Base-by-base conservation (phyloP, 768 basidiomycete species). In the Agaricus subrufescens region DNA sequence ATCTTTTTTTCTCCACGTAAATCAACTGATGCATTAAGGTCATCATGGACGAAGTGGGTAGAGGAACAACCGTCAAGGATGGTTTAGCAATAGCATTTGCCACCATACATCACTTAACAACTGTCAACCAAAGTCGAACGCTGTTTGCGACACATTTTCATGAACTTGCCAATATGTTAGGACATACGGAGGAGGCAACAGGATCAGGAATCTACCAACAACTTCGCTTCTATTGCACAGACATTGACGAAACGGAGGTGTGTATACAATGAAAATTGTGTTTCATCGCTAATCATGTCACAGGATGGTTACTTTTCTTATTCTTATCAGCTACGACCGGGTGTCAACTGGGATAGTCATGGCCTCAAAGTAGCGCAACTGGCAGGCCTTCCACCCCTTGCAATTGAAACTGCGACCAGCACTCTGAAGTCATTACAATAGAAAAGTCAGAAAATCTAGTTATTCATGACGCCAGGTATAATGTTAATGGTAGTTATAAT, bases 21-120 rank as follows among this genome's bases (percentile, higher is more conserved):
- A n/a, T 42, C 7, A 42, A 5, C n/a, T 50, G 25, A 31, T 23
- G 8, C 30, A 14, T 37, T 4, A 27, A 94, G 92, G 89, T 98
- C n/a, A 95, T 99, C 60, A 95, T 99, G 92, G 96, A 99, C 67
- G 96, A 99, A 74, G 94, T 99, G n/a, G 96, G 96, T 5, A 76
- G 96, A 62, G 96, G 96, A 34, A 98, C 96, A 4, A 94, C 94
- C 0, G 85, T 94, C 7, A 84, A 84, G 58, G 95, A 97, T 64
- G 96, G 96, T 9, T 70, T 98, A 12, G 93, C 96, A 0, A 91
- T 98, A 50, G 95, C 97, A 15, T 98, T 93, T 65, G 91, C 92
- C 5, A 85, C 92, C 2, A 77, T 95, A 34, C 87, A 95, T 63
- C 87, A 98, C 67, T 78, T 98, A 19, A 71, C 84, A 39, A 72